Base-by-base conservation (phyloP, 140 eudicot species). In the Erigeron philadelphicus region DNA sequence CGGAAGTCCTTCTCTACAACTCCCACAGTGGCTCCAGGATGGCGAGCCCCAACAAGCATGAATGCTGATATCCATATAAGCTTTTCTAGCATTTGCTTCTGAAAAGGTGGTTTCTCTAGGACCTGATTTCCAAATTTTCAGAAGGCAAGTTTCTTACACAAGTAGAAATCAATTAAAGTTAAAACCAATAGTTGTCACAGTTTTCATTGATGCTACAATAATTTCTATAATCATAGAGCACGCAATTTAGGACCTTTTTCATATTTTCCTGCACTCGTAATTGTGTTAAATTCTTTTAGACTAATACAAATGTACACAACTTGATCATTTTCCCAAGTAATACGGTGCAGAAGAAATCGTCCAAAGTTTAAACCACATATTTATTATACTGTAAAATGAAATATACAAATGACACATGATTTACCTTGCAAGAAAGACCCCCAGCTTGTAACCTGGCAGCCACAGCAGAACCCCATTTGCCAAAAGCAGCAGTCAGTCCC, bases 31-130 rank as follows among this genome's bases (percentile, higher is more conserved):
- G 96, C 95, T 54, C 98, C 96, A 55, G 96, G 98, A 83, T 89
- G 88, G 57, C 94, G 98, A 52, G 96, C 94, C 59, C 98, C 98
- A 38, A 89, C 98, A 55, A 93, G 98, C 98, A 93, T 93, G 79
- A 93, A 93, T 8, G 98, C 95, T 2, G 88, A 72, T 75, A 93
- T 93, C 98, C 98, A 93, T 81, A 93, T 93, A 72, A 93, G 95
- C 68, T 93, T 93, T 85, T 93, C 98, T 48, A 93, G 75, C 98
- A 93, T 93, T 79, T 93, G 98, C 78, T 93, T 89, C 82, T 86
- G 82, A 72, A 93, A 93, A 3, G 95, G 81, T 25, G 76, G 87
- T 82, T 89, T 93, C 25, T 93, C 94, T 53, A 93, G 95, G 25
- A 93, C 90, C 98, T 93, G 62, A 73, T 66, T n/a, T 25, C 49